Evolutionary conservation across 345 rosid species (phyloP).

Genomic region (Ceriops tagal): DNA sequence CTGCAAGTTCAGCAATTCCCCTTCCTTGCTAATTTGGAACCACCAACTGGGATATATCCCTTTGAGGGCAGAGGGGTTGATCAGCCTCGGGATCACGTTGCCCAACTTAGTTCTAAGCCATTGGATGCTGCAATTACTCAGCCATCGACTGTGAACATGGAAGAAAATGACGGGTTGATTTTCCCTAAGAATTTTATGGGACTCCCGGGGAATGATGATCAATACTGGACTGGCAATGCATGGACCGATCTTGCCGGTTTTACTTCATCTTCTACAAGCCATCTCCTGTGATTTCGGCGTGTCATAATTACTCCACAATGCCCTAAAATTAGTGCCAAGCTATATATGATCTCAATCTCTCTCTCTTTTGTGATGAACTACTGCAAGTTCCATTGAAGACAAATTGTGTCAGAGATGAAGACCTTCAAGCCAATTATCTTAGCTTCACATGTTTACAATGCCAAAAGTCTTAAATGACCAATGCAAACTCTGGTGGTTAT

Average conservation of each 20-base stretch:
- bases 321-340: not conserved
- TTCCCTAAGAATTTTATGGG: slow-evolving; percentile 43
- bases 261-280: slow-evolving; percentile 39
- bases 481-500: slow-evolving; percentile 2
- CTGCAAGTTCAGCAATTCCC: slow-evolving; percentile 37
- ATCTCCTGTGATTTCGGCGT: slow-evolving; percentile 33
- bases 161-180: slow-evolving; percentile 39
- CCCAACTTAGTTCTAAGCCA: slow-evolving; percentile 30
- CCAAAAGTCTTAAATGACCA: not conserved
- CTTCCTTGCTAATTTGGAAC: slow-evolving; percentile 30
- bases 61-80: slow-evolving; percentile 31
- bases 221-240: slow-evolving; percentile 42
- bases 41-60: slow-evolving; percentile 27
- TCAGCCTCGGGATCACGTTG: slow-evolving; percentile 15
- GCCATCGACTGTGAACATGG: slow-evolving; percentile 35
- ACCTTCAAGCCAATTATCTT: slow-evolving; percentile 7
- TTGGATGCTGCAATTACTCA: slow-evolving; percentile 23
- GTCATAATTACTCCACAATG: not conserved
- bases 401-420: not conserved
- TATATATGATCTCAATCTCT: not conserved
- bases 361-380: not conserved
- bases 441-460: slow-evolving; percentile 10
- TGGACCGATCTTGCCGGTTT: slow-evolving; percentile 54
- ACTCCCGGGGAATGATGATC: slow-evolving; percentile 39
- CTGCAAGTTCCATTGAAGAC: too few species aligned